A percentile compares a stretch with the other conserved stretches of the same genome.
Conservation (phyloP, 495 filamentous ascomycete genomes). For the Lasiosphaeria hispida region DNA sequence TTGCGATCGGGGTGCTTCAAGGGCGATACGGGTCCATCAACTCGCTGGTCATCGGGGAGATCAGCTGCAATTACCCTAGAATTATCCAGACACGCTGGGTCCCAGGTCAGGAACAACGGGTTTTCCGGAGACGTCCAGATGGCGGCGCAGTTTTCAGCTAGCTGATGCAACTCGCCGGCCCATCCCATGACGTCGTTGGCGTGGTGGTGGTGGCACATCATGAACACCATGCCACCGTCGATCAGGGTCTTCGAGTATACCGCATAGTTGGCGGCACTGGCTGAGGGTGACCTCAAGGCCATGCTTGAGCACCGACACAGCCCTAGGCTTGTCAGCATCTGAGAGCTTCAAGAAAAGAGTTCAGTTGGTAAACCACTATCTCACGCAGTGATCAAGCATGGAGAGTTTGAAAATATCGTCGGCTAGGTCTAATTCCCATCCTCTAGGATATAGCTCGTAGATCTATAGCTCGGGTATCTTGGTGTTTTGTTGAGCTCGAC, state of each 20-base stretch:
- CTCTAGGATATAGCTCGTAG: too few species aligned
- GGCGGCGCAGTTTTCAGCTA: conserved; percentile 45
- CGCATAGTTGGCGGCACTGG: conserved; percentile 42
- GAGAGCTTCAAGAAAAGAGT: too few species aligned
- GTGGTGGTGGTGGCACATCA: conserved; percentile 46
- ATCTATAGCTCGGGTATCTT: too few species aligned
- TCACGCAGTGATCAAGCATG: too few species aligned
- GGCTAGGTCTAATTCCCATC: too few species aligned
- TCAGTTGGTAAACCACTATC: too few species aligned
- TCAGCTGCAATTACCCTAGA: neutral
- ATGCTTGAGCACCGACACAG: conserved; percentile 27
- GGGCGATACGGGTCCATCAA: conserved; percentile 2
- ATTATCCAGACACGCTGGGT: conserved; percentile 21
- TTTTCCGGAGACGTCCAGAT: conserved; percentile 27
- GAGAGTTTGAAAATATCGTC: too few species aligned
- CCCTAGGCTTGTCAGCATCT: conserved; percentile 1
- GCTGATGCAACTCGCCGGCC: conserved; percentile 36
- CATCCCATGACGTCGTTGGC: conserved; percentile 46
- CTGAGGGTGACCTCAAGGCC: conserved; percentile 42
- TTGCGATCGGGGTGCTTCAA: conserved; percentile 31
- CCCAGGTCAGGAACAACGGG: conserved; percentile 33
- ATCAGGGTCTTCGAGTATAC: conserved; percentile 47
- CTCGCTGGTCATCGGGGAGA: neutral
- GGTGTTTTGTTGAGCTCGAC: too few species aligned
- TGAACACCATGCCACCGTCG: conserved; percentile 41